Percentiles rank a stretch among this genome's conserved stretches.
These are phyloP conservation scores for Bipolaris zeicola DNA, from an alignment of 2,329 filamentous ascomycete genomes.

Conservation along the genomic window DNA sequence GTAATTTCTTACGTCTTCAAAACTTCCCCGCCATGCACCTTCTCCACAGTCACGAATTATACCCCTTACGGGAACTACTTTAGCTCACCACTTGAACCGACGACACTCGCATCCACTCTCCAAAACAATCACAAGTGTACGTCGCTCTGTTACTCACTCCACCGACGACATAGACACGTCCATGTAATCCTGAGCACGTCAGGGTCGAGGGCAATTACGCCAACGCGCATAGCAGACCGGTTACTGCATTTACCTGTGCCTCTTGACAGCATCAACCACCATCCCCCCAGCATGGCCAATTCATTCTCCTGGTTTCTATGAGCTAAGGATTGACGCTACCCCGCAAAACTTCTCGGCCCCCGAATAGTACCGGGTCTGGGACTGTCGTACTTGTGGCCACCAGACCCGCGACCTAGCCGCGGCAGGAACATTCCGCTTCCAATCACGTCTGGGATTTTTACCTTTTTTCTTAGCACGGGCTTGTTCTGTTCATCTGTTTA, in stretches of 20 bases:
- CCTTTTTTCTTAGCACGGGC: conserved; percentile 22
- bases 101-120: conserved; percentile 14
- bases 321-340: conserved; percentile 43
- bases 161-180: background rate
- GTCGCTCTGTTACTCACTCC: background rate
- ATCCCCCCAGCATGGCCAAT: conserved; percentile 3
- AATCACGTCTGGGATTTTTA: conserved; percentile 21
- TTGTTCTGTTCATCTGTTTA: conserved; percentile 23
- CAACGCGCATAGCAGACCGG: conserved; percentile 4
- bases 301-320: conserved; percentile 28
- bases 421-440: conserved; percentile 16
- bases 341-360: conserved; percentile 38
- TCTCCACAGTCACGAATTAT: conserved; percentile 28
- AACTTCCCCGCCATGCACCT: conserved; percentile 44
- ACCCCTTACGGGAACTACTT: conserved; percentile 38
- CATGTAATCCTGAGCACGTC: background rate
- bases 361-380: conserved; percentile 14
- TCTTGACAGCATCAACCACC: conserved; percentile 3
- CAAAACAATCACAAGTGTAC: background rate
- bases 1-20: conserved; percentile 47
- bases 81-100: conserved; percentile 34
- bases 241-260: conserved; percentile 4
- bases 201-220: background rate
- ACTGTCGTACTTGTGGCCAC: conserved; percentile 18
- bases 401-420: conserved; percentile 12